phyloP scores from a whole-genome alignment of 371 early-diverging fungal species.

The Rhizopus stolonifer region DNA sequence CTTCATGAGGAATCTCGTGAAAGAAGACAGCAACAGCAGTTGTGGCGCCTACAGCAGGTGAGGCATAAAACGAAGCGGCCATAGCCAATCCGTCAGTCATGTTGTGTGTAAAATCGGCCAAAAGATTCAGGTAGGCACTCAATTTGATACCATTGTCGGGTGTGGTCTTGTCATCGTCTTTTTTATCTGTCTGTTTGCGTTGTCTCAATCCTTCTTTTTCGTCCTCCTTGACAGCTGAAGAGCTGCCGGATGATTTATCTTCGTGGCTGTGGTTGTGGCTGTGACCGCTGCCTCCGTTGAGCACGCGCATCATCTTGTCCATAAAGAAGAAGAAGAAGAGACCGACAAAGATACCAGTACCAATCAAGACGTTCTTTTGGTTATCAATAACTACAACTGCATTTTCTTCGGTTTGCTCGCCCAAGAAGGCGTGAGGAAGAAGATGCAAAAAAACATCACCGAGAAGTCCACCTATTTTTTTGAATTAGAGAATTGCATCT shows the following conservation, averaged over 20 bases:
- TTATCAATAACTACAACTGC: slow-evolving; percentile 45
- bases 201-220: slow-evolving; percentile 30
- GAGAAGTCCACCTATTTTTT: slow-evolving; percentile 63
- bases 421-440: slow-evolving; percentile 77
- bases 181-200: slow-evolving; percentile 17
- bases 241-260: background rate
- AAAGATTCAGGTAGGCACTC: slow-evolving; percentile 79
- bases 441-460: slow-evolving; percentile 88
- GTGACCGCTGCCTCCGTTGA: slow-evolving; percentile 66
- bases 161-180: background rate
- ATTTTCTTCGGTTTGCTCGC: slow-evolving; percentile 50
- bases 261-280: slow-evolving; percentile 49
- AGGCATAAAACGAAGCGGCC: slow-evolving; percentile 85
- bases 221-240: slow-evolving; percentile 9
- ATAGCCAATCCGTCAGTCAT: slow-evolving; percentile 93
- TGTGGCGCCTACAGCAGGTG: slow-evolving; percentile 79
- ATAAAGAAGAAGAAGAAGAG: slow-evolving; percentile 73
- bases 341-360: slow-evolving; percentile 75
- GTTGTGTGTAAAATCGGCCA: slow-evolving; percentile 89
- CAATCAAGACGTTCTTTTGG: slow-evolving; percentile 68
- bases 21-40: slow-evolving; percentile 91
- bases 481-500: background rate
- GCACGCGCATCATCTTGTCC: slow-evolving; percentile 82
- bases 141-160: slow-evolving; percentile 55
- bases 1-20: slow-evolving; percentile 93